Conservation (phyloP, 768 basidiomycete genomes). For the Xerocomus brunneocitrinus region DNA sequence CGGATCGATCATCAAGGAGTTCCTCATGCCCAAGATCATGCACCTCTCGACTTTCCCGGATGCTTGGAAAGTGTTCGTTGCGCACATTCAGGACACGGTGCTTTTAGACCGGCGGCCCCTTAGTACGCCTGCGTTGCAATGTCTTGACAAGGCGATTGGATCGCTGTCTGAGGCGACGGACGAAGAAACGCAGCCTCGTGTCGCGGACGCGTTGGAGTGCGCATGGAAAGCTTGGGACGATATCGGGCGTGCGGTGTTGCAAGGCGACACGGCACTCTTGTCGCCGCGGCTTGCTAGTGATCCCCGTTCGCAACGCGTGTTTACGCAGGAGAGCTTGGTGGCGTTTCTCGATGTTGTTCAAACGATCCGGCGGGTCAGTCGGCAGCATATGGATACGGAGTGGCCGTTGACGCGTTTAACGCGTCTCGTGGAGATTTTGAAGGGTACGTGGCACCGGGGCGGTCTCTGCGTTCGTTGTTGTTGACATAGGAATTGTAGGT, state of each 20-base stretch:
- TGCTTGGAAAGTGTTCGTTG: conserved; percentile 74
- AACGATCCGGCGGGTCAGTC: conserved; percentile 50
- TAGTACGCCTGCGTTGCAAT: conserved; percentile 80
- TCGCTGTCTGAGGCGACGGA: conserved; percentile 42
- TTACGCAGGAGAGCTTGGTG: conserved; percentile 75
- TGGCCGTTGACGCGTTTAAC: conserved; percentile 64
- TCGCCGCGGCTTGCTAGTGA: conserved; percentile 12
- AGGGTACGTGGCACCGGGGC: conserved; percentile 41
- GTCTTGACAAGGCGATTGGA: conserved; percentile 73
- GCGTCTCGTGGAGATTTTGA: conserved; percentile 72
- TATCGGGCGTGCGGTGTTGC: conserved; percentile 54
- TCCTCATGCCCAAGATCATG: conserved; percentile 70
- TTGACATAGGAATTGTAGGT: conserved; percentile 35
- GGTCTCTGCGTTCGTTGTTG: background rate
- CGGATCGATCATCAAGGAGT: conserved; percentile 79
- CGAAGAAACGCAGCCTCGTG: conserved; percentile 31
- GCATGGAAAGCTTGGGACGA: conserved; percentile 69
- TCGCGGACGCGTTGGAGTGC: conserved; percentile 49
- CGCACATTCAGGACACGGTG: conserved; percentile 66
- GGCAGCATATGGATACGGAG: conserved; percentile 43
- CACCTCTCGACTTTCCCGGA: conserved; percentile 62
- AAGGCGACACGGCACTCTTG: conserved; percentile 16
- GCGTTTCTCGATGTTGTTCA: conserved; percentile 73
- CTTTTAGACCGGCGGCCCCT: conserved; percentile 62
- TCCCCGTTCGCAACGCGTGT: conserved; percentile 7